Evolutionary conservation across 768 basidiomycete species (phyloP).

Genomic region (Tylopilus vinaceipallidus): DNA sequence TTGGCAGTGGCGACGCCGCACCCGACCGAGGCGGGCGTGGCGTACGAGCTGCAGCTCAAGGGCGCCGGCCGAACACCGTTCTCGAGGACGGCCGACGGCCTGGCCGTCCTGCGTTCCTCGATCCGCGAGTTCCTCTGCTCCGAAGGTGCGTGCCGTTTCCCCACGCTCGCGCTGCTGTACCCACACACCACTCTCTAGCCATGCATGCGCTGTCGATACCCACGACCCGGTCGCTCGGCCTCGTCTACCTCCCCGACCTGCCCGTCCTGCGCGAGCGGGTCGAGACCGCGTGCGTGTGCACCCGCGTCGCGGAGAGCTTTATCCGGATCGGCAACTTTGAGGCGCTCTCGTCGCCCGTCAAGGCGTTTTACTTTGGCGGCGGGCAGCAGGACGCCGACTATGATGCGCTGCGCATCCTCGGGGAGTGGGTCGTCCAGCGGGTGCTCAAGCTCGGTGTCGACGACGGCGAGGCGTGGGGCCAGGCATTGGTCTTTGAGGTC

Average conservation of each 20-base stretch:
- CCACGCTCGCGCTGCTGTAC: constrained; percentile 31
- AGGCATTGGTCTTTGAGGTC: constrained; percentile 70
- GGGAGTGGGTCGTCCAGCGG: constrained; percentile 67
- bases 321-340: constrained; percentile 91
- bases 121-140: constrained; percentile 92
- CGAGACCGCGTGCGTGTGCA: constrained; percentile 72
- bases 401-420: constrained; percentile 71
- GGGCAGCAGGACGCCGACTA: constrained; percentile 74
- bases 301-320: constrained; percentile 86
- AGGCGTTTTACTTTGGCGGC: constrained; percentile 66
- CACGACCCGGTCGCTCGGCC: constrained; percentile 81
- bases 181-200: constrained; percentile 44
- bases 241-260: constrained; percentile 72
- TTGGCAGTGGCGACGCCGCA: constrained; percentile 73
- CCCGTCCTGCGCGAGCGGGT: constrained; percentile 71
- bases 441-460: constrained; percentile 51
- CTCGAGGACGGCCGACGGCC: constrained; percentile 87
- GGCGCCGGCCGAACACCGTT: constrained; percentile 94
- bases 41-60: constrained; percentile 91
- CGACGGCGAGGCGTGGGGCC: constrained; percentile 64
- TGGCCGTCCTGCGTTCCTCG: constrained; percentile 93
- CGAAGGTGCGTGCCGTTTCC: constrained; percentile 51
- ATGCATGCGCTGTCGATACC: constrained; percentile 83
- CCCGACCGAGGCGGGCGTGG: constrained; percentile 49
- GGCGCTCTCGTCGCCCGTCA: constrained; percentile 69